Conservation (phyloP, 768 basidiomycete species). For the Kondoa malvinella region DNA sequence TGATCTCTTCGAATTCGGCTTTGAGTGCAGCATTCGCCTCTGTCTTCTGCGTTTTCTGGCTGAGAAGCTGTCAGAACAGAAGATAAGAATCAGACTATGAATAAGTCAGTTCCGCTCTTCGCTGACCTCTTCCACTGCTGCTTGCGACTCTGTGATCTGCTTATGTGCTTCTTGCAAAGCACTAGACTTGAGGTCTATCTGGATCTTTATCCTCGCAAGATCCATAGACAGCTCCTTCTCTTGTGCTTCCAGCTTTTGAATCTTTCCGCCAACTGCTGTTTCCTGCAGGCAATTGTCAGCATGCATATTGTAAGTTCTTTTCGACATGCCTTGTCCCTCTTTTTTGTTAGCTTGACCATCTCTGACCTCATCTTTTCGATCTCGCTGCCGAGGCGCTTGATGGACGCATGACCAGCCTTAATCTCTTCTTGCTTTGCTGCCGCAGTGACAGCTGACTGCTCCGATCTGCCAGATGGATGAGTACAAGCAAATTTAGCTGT, state of each 20-base stretch:
- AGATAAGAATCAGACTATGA: not conserved
- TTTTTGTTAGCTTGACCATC: constrained; percentile 47
- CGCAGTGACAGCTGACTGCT: not conserved
- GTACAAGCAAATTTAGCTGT: too few species aligned
- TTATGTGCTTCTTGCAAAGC: constrained; percentile 63
- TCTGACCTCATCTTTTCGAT: constrained; percentile 54
- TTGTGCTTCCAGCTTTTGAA: constrained; percentile 66
- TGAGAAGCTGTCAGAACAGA: constrained; percentile 39
- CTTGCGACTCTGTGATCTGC: constrained; percentile 40
- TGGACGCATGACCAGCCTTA: constrained; percentile 40
- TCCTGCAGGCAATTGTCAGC: constrained; percentile 40
- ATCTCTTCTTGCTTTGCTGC: constrained; percentile 22
- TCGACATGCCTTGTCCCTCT: constrained; percentile 43
- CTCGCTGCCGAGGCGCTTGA: constrained; percentile 48
- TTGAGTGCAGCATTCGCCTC: constrained; percentile 44
- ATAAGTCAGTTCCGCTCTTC: constrained; percentile 7
- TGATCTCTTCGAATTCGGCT: constrained; percentile 44
- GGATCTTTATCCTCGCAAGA: constrained; percentile 63
- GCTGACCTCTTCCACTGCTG: constrained; percentile 48
- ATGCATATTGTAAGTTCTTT: not conserved
- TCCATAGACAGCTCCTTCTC: constrained; percentile 61
- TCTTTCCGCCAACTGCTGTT: constrained; percentile 77
- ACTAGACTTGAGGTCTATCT: constrained; percentile 61
- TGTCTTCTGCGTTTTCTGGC: constrained; percentile 45
- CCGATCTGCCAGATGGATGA: too few species aligned